Evolutionary conservation across 2,329 filamentous ascomycete genomes (phyloP).

Genomic region (Leptographium galeiforme): DNA sequence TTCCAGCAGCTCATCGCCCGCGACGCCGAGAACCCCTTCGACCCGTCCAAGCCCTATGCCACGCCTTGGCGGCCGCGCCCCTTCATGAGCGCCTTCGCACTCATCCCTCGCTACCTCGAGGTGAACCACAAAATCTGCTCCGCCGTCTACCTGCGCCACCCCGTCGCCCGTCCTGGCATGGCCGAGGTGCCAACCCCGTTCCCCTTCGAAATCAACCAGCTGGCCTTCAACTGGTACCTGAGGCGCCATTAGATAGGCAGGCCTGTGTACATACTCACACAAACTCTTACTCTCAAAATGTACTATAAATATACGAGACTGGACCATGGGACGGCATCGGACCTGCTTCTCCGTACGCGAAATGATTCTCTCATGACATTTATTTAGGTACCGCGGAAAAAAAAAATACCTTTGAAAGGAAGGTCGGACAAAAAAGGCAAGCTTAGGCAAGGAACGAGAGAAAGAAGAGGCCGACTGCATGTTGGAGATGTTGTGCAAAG

Average conservation of each 20-base stretch:
- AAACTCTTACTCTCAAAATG: neutral
- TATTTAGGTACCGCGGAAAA: conserved; percentile 1
- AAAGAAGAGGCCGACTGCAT: conserved; percentile 1
- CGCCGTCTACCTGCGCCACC: conserved; percentile 88
- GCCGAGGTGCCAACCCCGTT: conserved; percentile 83
- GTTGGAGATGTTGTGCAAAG: neutral
- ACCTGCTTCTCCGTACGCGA: neutral
- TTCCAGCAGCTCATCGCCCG: conserved; percentile 45
- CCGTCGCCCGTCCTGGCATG: conserved; percentile 68
- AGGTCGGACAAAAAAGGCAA: neutral
- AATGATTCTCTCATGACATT: neutral
- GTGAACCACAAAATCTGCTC: conserved; percentile 96
- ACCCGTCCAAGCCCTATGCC: conserved; percentile 67
- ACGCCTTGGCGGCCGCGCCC: conserved; percentile 82
- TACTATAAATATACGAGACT: conserved; percentile 1
- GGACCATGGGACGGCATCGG: neutral
- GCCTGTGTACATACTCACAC: neutral
- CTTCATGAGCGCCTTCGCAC: conserved; percentile 86
- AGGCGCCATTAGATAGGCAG: conserved; percentile 33
- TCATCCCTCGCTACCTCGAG: conserved; percentile 89
- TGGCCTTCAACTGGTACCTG: conserved; percentile 92
- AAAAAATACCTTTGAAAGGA: neutral
- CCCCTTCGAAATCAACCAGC: conserved; percentile 51
- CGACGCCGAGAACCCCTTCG: conserved; percentile 62
- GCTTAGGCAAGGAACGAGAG: neutral